Evolutionary conservation across 2,329 filamentous ascomycete species (phyloP), one percentile per base, ranked within the genome.

Genomic region (Periconia sp.): DNA sequence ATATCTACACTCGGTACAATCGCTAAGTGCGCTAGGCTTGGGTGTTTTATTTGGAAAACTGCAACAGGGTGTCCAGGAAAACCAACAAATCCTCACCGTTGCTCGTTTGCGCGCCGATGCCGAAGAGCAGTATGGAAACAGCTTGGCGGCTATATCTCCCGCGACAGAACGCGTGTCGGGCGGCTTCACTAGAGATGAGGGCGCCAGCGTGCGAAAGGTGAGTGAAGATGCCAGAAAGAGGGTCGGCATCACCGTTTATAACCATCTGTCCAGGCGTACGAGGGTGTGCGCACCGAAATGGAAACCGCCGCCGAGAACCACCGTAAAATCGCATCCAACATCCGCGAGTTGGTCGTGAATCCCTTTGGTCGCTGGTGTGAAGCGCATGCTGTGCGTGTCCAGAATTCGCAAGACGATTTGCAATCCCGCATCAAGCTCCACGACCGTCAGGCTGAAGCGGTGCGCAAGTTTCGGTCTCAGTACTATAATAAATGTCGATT

Each of bases 401-500:
- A 96, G 72, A 91, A 92, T 68, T 97, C 92, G 19, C 93, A 99
- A 72, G 94, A 97, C 64, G 92, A 97, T 66, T 84, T 99, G 19
- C 93, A 97, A 74, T 77, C 82, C 45, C 89, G 91, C 54, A 92
- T 97, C 76, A 97, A 96, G 79, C 84, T 90, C 57, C 92, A 97
- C 74, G 91, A 96, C 71, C 90, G 90, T 62, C 95, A 99, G 75
- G 88, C 89, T 54, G 94, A 99, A 58, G 75, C 84, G 18, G 91
- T 96, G 57, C 91, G 92, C 81, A 97, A 97, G 77, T 84, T 97
- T 64, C 87, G 94, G 60, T 96, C 90, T 74, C 90, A 91, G 65
- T 99, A 99, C 77, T 97, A 97, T 83, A 99, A 97, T 81, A 99
- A 97, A 77, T 99, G 94, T 73, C 88, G 95, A 47, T 80, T 97